Evolutionary conservation across 495 filamentous ascomycete species (phyloP).

Genomic region (Amniculicola lignicola): DNA sequence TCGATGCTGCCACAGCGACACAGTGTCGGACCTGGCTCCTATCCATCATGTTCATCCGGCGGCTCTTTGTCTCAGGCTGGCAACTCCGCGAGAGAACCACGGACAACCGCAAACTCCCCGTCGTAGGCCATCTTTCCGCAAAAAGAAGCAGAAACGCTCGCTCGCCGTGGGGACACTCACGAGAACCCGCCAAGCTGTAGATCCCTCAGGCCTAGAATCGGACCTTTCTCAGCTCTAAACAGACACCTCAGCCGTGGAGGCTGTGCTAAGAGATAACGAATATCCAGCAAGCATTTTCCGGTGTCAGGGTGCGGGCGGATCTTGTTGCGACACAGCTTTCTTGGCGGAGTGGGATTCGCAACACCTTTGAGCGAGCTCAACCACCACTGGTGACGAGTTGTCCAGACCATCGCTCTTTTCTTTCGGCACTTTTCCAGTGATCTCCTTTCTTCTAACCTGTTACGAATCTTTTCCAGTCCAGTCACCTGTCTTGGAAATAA

Average conservation of each 20-base stretch:
- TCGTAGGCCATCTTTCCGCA: too few species aligned
- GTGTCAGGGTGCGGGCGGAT: background rate
- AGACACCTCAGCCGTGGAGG: slow-evolving; percentile 14
- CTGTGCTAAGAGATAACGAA: slow-evolving; percentile 24
- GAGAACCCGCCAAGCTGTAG: slow-evolving; percentile 23
- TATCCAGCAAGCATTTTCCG: background rate
- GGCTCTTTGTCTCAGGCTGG: too few species aligned
- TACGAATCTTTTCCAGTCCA: background rate
- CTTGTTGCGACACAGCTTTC: slow-evolving; percentile 6
- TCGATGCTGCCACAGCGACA: too few species aligned
- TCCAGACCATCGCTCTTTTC: too few species aligned
- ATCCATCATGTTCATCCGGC: too few species aligned
- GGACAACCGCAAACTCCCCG: too few species aligned
- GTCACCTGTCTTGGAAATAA: slow-evolving; percentile 6
- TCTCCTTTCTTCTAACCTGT: slow-evolving; percentile 13
- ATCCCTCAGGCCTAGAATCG: slow-evolving; percentile 13
- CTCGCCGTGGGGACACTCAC: background rate
- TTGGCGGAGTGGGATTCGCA: slow-evolving; percentile 16
- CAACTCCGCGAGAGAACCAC: too few species aligned
- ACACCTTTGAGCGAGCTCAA: slow-evolving; percentile 1
- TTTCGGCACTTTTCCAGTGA: background rate
- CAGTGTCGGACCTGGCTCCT: too few species aligned
- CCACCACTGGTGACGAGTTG: too few species aligned
- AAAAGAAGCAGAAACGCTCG: slow-evolving; percentile 11
- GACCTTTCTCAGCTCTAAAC: background rate